Percentiles rank a stretch among this genome's conserved stretches.
phyloP scores from a whole-genome alignment of 345 rosid genomes.

The Turnera subulata region DNA sequence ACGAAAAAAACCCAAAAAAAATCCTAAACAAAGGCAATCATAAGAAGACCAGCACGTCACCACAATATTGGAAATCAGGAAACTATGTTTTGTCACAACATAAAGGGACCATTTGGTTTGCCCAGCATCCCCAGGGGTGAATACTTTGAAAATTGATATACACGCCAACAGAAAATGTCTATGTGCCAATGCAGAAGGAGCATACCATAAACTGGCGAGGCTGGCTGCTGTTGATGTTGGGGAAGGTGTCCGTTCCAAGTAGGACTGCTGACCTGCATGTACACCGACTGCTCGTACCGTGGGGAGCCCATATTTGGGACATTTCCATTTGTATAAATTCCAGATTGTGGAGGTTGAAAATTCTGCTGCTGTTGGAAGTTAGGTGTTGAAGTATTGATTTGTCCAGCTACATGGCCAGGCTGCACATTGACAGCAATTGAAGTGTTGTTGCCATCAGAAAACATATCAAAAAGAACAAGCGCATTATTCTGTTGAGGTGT shows the following conservation, averaged over 20 bases:
- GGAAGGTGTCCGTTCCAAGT: constrained; percentile 72
- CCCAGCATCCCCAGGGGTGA: no score
- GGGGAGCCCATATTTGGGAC: constrained; percentile 50
- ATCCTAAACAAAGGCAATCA: neutral
- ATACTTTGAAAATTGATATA: no score
- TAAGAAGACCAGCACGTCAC: constrained; percentile 1
- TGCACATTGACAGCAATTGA: constrained; percentile 50
- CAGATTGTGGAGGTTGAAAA: constrained; percentile 50
- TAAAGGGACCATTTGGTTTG: no score
- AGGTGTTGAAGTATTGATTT: constrained; percentile 40
- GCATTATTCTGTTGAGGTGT: constrained; percentile 73
- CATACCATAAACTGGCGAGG: constrained; percentile 71
- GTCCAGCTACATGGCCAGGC: constrained; percentile 41
- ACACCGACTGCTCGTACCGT: constrained; percentile 55
- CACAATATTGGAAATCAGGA: neutral
- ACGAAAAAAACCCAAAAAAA: neutral
- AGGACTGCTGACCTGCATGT: constrained; percentile 48
- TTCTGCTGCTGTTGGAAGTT: constrained; percentile 69
- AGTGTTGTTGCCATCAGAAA: constrained; percentile 47
- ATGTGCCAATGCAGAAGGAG: no score
- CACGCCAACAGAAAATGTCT: no score
- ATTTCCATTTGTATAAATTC: constrained; percentile 62
- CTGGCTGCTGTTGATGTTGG: constrained; percentile 53
- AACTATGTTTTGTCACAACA: no score
- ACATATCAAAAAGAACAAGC: constrained; percentile 83